Conservation (phyloP, 2,329 filamentous ascomycete species). For the Chrysosporium queenslandicum region DNA sequence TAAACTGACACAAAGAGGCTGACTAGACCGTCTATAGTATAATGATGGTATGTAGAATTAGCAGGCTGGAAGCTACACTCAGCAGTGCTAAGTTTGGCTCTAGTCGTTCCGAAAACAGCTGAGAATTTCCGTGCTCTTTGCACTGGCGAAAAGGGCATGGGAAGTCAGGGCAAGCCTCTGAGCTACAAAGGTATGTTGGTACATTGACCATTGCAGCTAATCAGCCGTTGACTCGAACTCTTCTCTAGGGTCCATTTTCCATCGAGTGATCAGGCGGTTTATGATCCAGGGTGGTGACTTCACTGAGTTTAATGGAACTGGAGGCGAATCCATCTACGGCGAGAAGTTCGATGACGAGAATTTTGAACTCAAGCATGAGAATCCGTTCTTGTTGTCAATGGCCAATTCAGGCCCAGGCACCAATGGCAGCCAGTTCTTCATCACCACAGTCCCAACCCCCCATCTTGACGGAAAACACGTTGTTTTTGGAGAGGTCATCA, state of each 20-base stretch:
- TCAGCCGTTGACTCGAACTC: neutral
- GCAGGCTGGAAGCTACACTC: neutral
- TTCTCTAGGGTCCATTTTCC: conserved; percentile 62
- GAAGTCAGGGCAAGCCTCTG: conserved; percentile 71
- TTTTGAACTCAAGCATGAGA: conserved; percentile 83
- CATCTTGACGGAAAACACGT: conserved; percentile 96
- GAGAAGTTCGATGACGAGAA: conserved; percentile 97
- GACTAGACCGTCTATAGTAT: conserved; percentile 29
- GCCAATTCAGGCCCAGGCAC: conserved; percentile 92
- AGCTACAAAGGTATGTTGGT: conserved; percentile 63
- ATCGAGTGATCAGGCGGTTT: conserved; percentile 96
- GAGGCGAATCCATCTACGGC: conserved; percentile 94
- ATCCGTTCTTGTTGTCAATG: conserved; percentile 91
- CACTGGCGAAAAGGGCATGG: conserved; percentile 69
- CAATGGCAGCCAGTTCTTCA: conserved; percentile 97
- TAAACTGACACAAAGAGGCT: neutral
- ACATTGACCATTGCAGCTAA: neutral
- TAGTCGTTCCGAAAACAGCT: conserved; percentile 68
- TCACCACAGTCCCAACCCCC: conserved; percentile 89
- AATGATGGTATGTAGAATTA: conserved; percentile 35
- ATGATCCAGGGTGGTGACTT: conserved; percentile 99
- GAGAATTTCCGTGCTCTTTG: conserved; percentile 78
- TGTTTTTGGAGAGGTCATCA: conserved; percentile 88
- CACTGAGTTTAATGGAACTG: conserved; percentile 85
- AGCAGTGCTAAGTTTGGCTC: neutral